Evolutionary conservation across 331 rosid genomes (phyloP), one percentile per base, ranked within the genome.

Genomic region (Dryas integrifolia): DNA sequence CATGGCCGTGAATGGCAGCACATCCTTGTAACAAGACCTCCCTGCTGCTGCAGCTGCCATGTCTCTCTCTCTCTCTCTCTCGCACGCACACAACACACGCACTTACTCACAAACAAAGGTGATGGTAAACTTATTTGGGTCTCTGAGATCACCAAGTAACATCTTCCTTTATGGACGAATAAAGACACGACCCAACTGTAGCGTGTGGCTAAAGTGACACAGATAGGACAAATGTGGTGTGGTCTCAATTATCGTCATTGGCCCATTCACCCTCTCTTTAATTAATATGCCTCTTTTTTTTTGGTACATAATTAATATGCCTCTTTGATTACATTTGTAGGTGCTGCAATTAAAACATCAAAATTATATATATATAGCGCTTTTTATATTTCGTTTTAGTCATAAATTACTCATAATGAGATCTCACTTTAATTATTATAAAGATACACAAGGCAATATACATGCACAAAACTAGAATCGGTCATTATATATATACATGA

Each of bases 1-100:
- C 92, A 90, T 72, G 56, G 86, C 89, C 69, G 79, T 67, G 55
- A 90, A 84, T 5, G 97, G 96, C 35, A 88, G 58, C 62, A 77
- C 72, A 47, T 85, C 96, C 18, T 40, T 82, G 80, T 80, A 75
- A 48, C 73, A 74, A 14, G 58, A 44, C 38, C 86, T 80, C 58
- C 80, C 79, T 9, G 18, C 81, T 5, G 62, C 74, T 30, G 79
- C 86, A 87, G 83, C 65, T 18, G 78, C 50, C 49, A 43, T 49
- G 63, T 64, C 76, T 66, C 70, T 64, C 51, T 63, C 30, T 72
- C 78, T 66, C 47, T 26, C 70, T 65, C 65, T 45, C 72, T 6
- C 18, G 14, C 72, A 43, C 24, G 11, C 61, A 4, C 52, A 43
- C 5, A 21, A 63, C 30, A 41, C 30, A 41, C 6, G 9, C 8